Conservation (phyloP, 1,284 basidiomycete genomes). For the Xerocomus subilludens region DNA sequence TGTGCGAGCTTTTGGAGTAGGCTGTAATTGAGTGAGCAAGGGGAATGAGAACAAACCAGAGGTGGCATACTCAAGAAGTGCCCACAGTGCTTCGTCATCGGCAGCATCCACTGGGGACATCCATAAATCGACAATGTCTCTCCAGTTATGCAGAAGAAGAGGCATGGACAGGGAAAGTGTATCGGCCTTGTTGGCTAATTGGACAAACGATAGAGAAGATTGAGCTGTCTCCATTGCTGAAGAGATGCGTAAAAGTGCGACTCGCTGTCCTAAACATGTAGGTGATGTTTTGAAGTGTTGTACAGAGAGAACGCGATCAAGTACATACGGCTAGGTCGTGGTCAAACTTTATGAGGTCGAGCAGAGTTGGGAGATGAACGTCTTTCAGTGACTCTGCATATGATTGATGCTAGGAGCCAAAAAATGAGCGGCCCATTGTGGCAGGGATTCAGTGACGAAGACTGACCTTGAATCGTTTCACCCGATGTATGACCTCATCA, state of each 20-base stretch:
- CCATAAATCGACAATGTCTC: conserved; percentile 74
- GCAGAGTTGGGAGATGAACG: conserved; percentile 76
- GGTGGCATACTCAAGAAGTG: conserved; percentile 75
- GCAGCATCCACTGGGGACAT: conserved; percentile 62
- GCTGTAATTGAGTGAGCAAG: conserved; percentile 55
- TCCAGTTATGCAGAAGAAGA: conserved; percentile 83
- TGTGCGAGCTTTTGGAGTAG: conserved; percentile 79
- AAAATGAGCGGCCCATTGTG: neutral
- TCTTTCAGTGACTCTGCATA: conserved; percentile 70
- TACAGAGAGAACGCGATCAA: neutral
- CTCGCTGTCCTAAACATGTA: conserved; percentile 67
- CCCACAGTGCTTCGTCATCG: conserved; percentile 75
- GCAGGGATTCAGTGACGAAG: neutral
- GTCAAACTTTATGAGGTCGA: conserved; percentile 67
- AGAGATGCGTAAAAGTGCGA: conserved; percentile 79
- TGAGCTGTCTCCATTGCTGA: conserved; percentile 80
- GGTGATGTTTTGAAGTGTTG: conserved; percentile 13
- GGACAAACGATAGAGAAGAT: conserved; percentile 81
- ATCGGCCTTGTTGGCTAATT: conserved; percentile 71
- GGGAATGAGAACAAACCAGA: conserved; percentile 3
- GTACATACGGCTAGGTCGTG: conserved; percentile 71
- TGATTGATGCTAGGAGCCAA: conserved; percentile 70
- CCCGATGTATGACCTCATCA: conserved; percentile 48
- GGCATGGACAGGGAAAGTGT: conserved; percentile 81
- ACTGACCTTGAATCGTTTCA: conserved; percentile 62